phyloP scores from a whole-genome alignment of 2,329 filamentous ascomycete genomes.

The Dactylellina drechsleri region DNA sequence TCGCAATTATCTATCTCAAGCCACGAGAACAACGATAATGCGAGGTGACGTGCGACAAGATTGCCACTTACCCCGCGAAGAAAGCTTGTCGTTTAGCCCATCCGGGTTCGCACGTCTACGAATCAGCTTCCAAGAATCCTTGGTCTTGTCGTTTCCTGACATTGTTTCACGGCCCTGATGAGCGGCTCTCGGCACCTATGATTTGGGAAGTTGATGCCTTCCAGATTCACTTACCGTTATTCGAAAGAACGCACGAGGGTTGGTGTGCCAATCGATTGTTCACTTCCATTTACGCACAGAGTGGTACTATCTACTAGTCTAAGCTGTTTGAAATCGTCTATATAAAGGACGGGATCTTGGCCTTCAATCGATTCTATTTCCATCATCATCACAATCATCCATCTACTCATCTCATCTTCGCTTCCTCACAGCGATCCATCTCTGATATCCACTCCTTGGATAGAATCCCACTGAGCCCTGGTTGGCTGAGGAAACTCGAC shows the following conservation, averaged over 20 bases:
- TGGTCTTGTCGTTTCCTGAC: slow-evolving; percentile 29
- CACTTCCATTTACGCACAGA: not conserved
- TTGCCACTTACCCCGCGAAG: slow-evolving; percentile 33
- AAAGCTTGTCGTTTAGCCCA: slow-evolving; percentile 45
- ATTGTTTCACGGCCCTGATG: slow-evolving; percentile 40
- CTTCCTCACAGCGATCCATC: not conserved
- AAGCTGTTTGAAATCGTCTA: slow-evolving; percentile 6
- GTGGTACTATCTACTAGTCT: too few species aligned
- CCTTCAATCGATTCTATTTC: slow-evolving; percentile 9
- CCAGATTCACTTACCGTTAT: not conserved
- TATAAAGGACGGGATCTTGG: slow-evolving; percentile 34
- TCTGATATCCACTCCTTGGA: slow-evolving; percentile 5
- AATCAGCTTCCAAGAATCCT: slow-evolving; percentile 42
- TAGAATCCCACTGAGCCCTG: slow-evolving; percentile 22
- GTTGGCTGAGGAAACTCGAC: slow-evolving; percentile 21
- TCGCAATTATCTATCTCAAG: slow-evolving; percentile 11
- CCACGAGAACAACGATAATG: slow-evolving; percentile 17
- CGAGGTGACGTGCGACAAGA: slow-evolving; percentile 48
- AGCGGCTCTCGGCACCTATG: slow-evolving; percentile 35
- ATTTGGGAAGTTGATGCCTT: slow-evolving; percentile 25
- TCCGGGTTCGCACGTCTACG: slow-evolving; percentile 30
- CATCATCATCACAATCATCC: slow-evolving; percentile 12
- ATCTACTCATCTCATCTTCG: slow-evolving; percentile 27
- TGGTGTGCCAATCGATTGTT: slow-evolving; percentile 6
- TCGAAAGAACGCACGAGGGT: slow-evolving; percentile 5